Percentiles rank a stretch among this genome's conserved stretches.
These are phyloP conservation scores for Spatholobus suberectus DNA, from an alignment of 306 rosid genomes.

Conservation along the genomic window DNA sequence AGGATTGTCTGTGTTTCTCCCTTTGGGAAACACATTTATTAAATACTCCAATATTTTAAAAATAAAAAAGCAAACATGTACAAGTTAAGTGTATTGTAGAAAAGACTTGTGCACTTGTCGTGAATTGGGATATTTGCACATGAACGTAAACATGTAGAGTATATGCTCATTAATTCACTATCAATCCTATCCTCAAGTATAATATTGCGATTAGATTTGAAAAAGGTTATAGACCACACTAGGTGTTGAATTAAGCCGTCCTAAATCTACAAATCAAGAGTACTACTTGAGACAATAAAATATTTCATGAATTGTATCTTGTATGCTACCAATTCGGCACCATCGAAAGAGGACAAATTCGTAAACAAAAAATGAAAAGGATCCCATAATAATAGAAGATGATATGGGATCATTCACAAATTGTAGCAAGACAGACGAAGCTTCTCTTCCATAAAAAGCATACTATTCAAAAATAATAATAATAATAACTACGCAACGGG, in stretches of 20 bases:
- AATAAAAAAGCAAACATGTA: slow-evolving; percentile 12
- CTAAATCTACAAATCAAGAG: slow-evolving; percentile 28
- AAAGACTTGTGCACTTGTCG: slow-evolving; percentile 25
- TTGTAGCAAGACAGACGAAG: neutral
- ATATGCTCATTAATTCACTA: neutral
- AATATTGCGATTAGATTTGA: slow-evolving; percentile 30
- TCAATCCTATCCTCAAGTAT: neutral
- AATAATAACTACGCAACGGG: no score
- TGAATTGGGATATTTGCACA: slow-evolving; percentile 44
- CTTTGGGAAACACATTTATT: neutral
- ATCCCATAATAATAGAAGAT: neutral
- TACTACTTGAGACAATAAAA: slow-evolving; percentile 18
- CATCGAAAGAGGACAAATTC: slow-evolving; percentile 17
- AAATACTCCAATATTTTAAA: neutral
- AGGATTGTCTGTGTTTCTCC: no score
- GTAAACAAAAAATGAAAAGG: slow-evolving; percentile 15
- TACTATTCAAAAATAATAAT: no score
- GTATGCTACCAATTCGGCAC: slow-evolving; percentile 18
- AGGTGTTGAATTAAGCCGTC: slow-evolving; percentile 38
- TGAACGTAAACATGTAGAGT: slow-evolving; percentile 23
- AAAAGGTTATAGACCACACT: neutral
- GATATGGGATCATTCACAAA: slow-evolving; percentile 29
- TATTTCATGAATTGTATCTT: slow-evolving; percentile 25
- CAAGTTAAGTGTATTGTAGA: slow-evolving; percentile 38
- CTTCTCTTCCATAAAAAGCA: neutral